phyloP scores from a whole-genome alignment of 164 flowering plant species.

The Protea cynaroides region DNA sequence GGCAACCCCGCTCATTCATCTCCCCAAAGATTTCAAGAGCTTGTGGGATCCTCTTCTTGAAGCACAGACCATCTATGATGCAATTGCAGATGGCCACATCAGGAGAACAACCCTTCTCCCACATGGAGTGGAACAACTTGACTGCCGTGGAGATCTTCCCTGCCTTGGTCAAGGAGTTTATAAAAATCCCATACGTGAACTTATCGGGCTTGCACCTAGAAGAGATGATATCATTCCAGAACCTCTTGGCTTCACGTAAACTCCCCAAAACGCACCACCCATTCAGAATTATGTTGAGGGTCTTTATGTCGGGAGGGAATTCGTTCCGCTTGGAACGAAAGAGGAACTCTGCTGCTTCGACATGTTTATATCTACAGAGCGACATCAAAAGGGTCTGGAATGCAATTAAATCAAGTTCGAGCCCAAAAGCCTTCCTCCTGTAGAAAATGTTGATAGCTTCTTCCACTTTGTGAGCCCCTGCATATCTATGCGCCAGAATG shows the following conservation, averaged over 20 bases:
- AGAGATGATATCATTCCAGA: conserved; percentile 75
- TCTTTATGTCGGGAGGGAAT: conserved; percentile 52
- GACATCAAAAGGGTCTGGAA: conserved; percentile 69
- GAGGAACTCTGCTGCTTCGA: conserved; percentile 68
- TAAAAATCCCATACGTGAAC: conserved; percentile 66
- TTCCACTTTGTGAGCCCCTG: conserved; percentile 64
- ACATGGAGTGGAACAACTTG: conserved; percentile 65
- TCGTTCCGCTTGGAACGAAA: conserved; percentile 39
- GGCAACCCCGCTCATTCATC: conserved; percentile 62
- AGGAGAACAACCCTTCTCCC: conserved; percentile 57
- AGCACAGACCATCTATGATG: conserved; percentile 80
- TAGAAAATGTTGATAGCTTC: conserved; percentile 53
- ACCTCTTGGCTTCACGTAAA: conserved; percentile 69
- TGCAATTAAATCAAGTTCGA: conserved; percentile 46
- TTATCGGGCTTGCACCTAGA: conserved; percentile 58
- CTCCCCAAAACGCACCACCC: conserved; percentile 88
- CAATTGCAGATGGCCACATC: conserved; percentile 83
- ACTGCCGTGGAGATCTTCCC: conserved; percentile 64
- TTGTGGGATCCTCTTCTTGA: conserved; percentile 83
- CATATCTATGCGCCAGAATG: conserved; percentile 55
- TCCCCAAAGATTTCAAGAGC: conserved; percentile 60
- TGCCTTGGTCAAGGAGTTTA: conserved; percentile 62
- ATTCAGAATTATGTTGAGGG: conserved; percentile 69
- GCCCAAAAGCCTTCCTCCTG: conserved; percentile 50
- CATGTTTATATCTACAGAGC: conserved; percentile 81